Evolutionary conservation across 169 alveolate species (phyloP).

Genomic region (Eimeria necatrix): DNA sequence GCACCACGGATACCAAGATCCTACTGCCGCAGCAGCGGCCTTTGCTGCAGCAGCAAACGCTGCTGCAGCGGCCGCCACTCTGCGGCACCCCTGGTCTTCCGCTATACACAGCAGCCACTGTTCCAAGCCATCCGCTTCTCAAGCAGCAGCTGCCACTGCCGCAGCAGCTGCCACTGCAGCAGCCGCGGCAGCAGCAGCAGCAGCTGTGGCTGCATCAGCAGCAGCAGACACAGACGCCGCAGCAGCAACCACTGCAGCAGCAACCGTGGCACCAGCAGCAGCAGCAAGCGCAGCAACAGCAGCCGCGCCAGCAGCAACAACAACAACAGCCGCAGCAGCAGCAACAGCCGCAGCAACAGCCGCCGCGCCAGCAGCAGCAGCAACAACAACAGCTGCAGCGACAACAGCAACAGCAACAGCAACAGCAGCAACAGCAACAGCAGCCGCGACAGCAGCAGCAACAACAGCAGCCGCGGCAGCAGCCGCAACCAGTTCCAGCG

Average conservation of each 20-base stretch:
- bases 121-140: not conserved
- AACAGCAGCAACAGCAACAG: conserved; percentile 25
- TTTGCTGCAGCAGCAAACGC: not conserved
- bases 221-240: too few relatives aligned
- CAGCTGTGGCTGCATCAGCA: too few relatives aligned
- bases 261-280: too few relatives aligned
- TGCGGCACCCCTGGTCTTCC: not conserved
- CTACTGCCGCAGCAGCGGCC: not conserved
- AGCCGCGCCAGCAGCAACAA: too few relatives aligned
- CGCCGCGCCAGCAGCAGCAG: too few relatives aligned
- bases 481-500: not conserved
- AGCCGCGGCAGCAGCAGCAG: conserved; percentile 27
- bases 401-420: not conserved
- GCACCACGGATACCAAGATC: too few relatives aligned
- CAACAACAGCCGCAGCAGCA: too few relatives aligned
- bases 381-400: too few relatives aligned
- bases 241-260: too few relatives aligned
- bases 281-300: too few relatives aligned
- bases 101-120: not conserved
- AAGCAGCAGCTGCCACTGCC: not conserved
- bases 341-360: too few relatives aligned
- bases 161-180: not conserved
- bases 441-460: conserved; percentile 26
- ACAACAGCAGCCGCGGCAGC: not conserved
- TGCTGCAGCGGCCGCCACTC: not conserved